phyloP scores from a whole-genome alignment of 164 flowering plant species.

The Piper longum region DNA sequence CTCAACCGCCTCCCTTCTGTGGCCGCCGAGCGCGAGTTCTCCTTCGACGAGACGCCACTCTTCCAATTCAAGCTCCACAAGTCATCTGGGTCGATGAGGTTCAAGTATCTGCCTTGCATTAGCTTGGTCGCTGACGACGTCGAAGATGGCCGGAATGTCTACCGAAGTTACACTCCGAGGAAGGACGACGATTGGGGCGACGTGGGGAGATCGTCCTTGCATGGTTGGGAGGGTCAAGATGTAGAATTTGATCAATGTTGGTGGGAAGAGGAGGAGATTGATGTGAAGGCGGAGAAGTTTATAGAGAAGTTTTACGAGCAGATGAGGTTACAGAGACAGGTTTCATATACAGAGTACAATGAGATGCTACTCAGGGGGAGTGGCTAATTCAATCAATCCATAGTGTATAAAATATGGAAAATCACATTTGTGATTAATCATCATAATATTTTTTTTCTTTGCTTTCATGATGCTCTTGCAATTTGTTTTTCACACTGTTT shows the following conservation, averaged over 20 bases:
- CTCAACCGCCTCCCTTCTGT: conserved; percentile 24
- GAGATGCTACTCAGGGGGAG: conserved; percentile 18
- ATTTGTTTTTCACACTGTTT: too few species aligned
- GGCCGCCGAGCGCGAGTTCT: conserved; percentile 49
- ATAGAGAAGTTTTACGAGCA: conserved; percentile 54
- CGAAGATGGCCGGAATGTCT: conserved; percentile 2
- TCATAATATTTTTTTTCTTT: too few species aligned
- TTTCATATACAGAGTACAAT: conserved; percentile 33
- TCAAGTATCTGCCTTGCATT: conserved; percentile 45
- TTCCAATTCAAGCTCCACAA: conserved; percentile 47
- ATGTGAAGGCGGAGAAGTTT: conserved; percentile 55
- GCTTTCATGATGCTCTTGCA: too few species aligned
- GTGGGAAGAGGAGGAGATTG: conserved; percentile 36
- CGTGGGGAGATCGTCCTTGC: conserved; percentile 2
- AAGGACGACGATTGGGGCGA: conserved; percentile 12
- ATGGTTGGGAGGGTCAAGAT: neutral
- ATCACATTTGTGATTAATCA: too few species aligned
- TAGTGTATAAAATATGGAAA: too few species aligned
- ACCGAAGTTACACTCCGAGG: conserved; percentile 3
- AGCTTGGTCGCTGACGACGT: conserved; percentile 36
- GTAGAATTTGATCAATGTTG: neutral
- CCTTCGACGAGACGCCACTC: conserved; percentile 70
- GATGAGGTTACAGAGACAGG: conserved; percentile 56
- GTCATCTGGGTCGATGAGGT: conserved; percentile 34
- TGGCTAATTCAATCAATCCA: neutral